Evolutionary conservation across 495 filamentous ascomycete genomes (phyloP), one percentile per base, ranked within the genome.

Genomic region (Recurvomyces mirabilis): DNA sequence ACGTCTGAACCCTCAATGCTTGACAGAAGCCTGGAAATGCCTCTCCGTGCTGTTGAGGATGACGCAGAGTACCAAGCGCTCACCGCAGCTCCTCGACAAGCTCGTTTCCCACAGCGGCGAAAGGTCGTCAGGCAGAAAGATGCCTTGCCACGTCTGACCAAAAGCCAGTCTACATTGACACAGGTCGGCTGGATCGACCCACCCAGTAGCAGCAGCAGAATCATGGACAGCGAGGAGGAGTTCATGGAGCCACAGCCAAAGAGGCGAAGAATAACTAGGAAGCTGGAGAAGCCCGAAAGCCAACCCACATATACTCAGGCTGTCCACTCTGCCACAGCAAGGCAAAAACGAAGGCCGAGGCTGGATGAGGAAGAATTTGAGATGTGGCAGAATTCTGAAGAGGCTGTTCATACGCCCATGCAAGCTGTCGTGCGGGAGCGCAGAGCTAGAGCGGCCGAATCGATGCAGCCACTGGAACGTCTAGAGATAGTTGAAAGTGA

Each of bases 81-180:
- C 26, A 29, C 26, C 7, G 7, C 26, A n/a, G 26, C 22, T 11
- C n/a, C 22, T 29, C 17, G 39, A 24, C 5, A 46, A 29, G 19
- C 12, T 29, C 5, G 32, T 3, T 44, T 44, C 47, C 12, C 32
- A 5, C 19, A 24, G 20, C 33, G 33, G 2, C 4, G 47, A n/a
- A 23, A 21, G n/a, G 37, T 33, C 12, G 33, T 33, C 10, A 38
- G 30, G 43, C 24, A 20, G 9, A 12, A 13, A 3, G 14, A 13
- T 3, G 1, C 22, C 1, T n/a, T 36, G 24, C 10, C 30, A 38
- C 23, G 26, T 13, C 25, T 33, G 9, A 18, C 9, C 10, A 39
- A 39, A 15, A 22, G 32, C 1, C 47, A 50, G 17, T 38, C 47
- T 1, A 44, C 32, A 4, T 30, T 50, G n/a, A 50, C 40, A 5